These are phyloP conservation scores for Casuarina glauca DNA, from an alignment of 306 rosid genomes.

Conservation along the genomic window DNA sequence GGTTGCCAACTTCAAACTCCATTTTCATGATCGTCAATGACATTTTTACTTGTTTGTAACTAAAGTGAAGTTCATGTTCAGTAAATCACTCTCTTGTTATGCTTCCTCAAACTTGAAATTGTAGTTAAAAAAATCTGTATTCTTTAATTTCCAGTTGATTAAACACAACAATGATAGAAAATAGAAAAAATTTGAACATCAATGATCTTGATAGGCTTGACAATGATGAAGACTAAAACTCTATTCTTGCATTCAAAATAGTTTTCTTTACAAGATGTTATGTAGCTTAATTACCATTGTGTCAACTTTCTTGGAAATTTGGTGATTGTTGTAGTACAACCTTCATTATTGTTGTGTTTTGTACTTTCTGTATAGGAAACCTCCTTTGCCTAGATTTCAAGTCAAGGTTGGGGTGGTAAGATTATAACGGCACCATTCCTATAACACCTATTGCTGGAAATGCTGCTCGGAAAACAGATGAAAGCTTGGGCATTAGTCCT, in stretches of 20 bases:
- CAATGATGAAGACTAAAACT: no score
- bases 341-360: constrained; percentile 6
- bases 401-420: constrained; percentile 82
- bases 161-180: no score
- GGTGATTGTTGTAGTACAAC: constrained; percentile 18
- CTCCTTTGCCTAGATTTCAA: constrained; percentile 95
- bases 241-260: no score
- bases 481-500: constrained; percentile 59
- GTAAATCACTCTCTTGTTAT: constrained; percentile 14
- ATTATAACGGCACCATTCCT: constrained; percentile 44
- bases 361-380: constrained; percentile 65
- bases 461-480: constrained; percentile 51
- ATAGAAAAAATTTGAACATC: no score
- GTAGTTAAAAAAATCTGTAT: constrained; percentile 14
- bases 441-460: constrained; percentile 43
- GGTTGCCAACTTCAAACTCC: constrained; percentile 90
- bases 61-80: neutral
- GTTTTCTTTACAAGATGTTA: neutral
- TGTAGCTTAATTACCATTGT: neutral
- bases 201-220: no score
- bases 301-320: constrained; percentile 4
- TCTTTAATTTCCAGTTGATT: constrained; percentile 66
- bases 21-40: constrained; percentile 94
- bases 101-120: constrained; percentile 14
- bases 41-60: constrained; percentile 84